Base-by-base conservation (phyloP, 1,284 basidiomycete genomes). In the Cutaneotrichosporon dermatis region DNA sequence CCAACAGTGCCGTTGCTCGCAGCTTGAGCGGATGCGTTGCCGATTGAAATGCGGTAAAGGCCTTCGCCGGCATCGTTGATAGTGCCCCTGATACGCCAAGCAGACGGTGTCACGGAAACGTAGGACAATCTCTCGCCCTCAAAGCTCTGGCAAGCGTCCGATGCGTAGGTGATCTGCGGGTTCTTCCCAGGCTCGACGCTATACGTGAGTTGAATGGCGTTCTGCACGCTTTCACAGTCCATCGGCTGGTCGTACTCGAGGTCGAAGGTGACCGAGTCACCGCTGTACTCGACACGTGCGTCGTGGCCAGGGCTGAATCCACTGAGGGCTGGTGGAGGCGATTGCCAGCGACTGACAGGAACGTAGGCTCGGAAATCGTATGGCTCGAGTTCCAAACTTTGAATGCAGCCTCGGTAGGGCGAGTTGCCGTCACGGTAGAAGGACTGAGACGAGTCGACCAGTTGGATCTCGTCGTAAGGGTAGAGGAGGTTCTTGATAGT, bases 301-400 rank as follows among this genome's bases (percentile, higher is more conserved):
- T 95, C 92, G 74, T 95, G 92, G 1, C 90, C 90, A 0, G 92
- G 92, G 4, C 76, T 76, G 77, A 93, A 93, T 56, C 84, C 84
- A 10, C 89, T 89, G 56, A 95, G 76, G 55, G 85, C 83, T 15
- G 91, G 89, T 3, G 79, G 83, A 53, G 88, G 85, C 4, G 84
- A 64, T 6, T 85, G 78, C 89, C 90, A 94, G 62, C 87, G 80
- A 1, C 61, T 71, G 3, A 62, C 45, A 0, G 89, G 89, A 6
- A 95, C 90, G 39, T 91, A 82, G 0, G 85, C 85, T 76, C 92
- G 92, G 83, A 88, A 92, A 39, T 87, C 84, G 69, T 84, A 91
- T 0, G 87, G 83, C 34, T 86, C 83, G 79, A 93, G 82, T 1
- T 83, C 84, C 68, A 94, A 68, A 15, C 69, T 76, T 1, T 75